Evolutionary conservation across 2,329 filamentous ascomycete species (phyloP), one percentile per base, ranked within the genome.

Genomic region (Cladosporium sp.): DNA sequence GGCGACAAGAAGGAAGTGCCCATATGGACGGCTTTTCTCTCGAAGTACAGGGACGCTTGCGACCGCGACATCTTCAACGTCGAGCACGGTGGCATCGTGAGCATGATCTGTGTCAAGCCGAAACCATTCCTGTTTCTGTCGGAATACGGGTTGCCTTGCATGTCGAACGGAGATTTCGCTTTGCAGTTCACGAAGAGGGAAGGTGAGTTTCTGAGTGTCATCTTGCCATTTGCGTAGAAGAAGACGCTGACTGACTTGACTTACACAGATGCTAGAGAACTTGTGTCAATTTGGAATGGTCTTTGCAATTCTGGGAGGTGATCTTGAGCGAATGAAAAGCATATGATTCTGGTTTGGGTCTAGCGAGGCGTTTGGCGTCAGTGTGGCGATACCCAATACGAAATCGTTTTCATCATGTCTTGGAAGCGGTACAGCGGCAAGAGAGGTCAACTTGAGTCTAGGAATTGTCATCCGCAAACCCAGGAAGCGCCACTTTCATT

Each of bases 21-120:
- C 0, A 80, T 86, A 58, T 87, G 84, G 84, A 87, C 83, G 2
- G 80, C 81, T 0, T 84, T 84, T 61, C 74, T 84, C 19, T 80
- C 79, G 1, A 70, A 77, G 22, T 76, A 79, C 57, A 70, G 82
- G 36, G 70, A 72, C 28, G 12, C 19, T 42, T 12, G 55, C 72
- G 75, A 54, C 74, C 70, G 64, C 5, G 72, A 71, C 36, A 85
- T 82, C 81, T 74, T 82, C 59, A 75, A 75, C 40, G 71, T 69
- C 11, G 64, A 76, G 1, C 74, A 73, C 1, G 51, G 58, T 20
- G 64, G 66, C 0, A 20, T 64, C 4, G 66, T 74, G 1, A 76
- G 73, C 39, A 75, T 76, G 1, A 70, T 84, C 2, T 69, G 80
- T 22, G 69, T 86, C 20, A 73, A 75, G n/a, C 70, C 84, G 30